Evolutionary conservation across 1,284 basidiomycete species (phyloP), one percentile per base, ranked within the genome.

Genomic region (Melampsora occidentalis): DNA sequence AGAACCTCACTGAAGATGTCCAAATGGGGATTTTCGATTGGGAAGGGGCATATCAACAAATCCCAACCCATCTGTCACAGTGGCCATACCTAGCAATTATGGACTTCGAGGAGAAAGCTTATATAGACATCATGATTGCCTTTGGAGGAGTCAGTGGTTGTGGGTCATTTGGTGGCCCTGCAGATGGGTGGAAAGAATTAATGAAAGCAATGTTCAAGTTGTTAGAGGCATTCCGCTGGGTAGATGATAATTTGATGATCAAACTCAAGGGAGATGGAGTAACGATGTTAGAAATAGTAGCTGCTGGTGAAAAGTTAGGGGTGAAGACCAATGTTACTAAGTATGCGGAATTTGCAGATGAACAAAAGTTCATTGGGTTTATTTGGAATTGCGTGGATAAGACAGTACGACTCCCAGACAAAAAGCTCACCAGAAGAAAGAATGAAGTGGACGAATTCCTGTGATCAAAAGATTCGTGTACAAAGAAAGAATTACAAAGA

Each of bases 1-100:
- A 28, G 12, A 35, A 28, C 2, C 2, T 31, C 0, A 28, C 31
- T 25, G 9, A 35, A 22, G 39, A 39, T 16, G 4, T 49, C 7
- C 1, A 3, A 14, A 14, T 69, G 33, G 67, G 22, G 1, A 49
- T 69, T 22, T 68, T 68, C 25, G 66, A 68, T 22, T 68, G 66
- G 66, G 66, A 22, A 20, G 46, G 46, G 5, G 66, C 66, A 3
- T 68, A 68, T 18, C 12, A 25, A 25, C 35, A 68, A 51, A 68
- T 49, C 16, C 66, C 66, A 18, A 68, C 25, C 1, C 39, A 48
- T 10, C 22, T 7, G 51, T 46, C 42, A 49, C 16, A 49, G 25
- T 65, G 59, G 59, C 59, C 59, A 14, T 62, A 2, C 35, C n/a
- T 62, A 3, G 35, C 35, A 33, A 28, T 62, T 16, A 16, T 28